These are phyloP conservation scores for Bretschneidera sinensis DNA, from an alignment of 345 rosid species.

Conservation along the genomic window DNA sequence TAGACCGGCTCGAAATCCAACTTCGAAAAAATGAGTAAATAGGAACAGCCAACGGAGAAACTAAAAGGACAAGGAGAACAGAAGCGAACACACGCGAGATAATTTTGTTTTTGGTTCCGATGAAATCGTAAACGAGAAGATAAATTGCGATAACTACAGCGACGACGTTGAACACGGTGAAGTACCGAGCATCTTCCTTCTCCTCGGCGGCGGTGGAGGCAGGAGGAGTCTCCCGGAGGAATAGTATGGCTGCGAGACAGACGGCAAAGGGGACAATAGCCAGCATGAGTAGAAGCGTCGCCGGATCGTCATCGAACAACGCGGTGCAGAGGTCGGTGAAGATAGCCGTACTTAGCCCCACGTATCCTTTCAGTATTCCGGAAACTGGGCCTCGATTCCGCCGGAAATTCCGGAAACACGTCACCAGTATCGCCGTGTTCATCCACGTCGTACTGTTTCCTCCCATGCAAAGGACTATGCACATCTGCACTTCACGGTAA, in stretches of 20 bases:
- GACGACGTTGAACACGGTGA: slow-evolving; percentile 48
- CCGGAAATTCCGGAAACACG: slow-evolving; percentile 85
- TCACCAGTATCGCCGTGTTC: slow-evolving; percentile 91
- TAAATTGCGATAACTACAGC: slow-evolving; percentile 78
- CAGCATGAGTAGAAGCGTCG: slow-evolving; percentile 63
- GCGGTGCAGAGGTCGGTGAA: slow-evolving; percentile 89
- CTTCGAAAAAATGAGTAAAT: slow-evolving; percentile 33
- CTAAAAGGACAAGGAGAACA: slow-evolving; percentile 49
- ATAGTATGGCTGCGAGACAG: slow-evolving; percentile 68
- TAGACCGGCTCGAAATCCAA: slow-evolving; percentile 25
- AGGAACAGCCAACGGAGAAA: slow-evolving; percentile 63
- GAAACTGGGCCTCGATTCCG: slow-evolving; percentile 88
- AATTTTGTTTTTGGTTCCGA: slow-evolving; percentile 30
- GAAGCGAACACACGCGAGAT: slow-evolving; percentile 39
- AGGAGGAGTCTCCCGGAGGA: slow-evolving; percentile 81
- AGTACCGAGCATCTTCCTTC: slow-evolving; percentile 62
- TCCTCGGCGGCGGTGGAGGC: slow-evolving; percentile 37
- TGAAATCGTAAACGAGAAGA: slow-evolving; percentile 59
- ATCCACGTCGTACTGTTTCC: slow-evolving; percentile 99
- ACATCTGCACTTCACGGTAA: slow-evolving; percentile 38
- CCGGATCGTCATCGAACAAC: slow-evolving; percentile 57
- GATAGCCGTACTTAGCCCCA: slow-evolving; percentile 86
- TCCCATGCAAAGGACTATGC: slow-evolving; percentile 81
- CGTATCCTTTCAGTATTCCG: slow-evolving; percentile 88
- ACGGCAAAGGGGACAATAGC: slow-evolving; percentile 66